Conservation (phyloP, 257 asterid species). For the Nicotiana otophora region DNA sequence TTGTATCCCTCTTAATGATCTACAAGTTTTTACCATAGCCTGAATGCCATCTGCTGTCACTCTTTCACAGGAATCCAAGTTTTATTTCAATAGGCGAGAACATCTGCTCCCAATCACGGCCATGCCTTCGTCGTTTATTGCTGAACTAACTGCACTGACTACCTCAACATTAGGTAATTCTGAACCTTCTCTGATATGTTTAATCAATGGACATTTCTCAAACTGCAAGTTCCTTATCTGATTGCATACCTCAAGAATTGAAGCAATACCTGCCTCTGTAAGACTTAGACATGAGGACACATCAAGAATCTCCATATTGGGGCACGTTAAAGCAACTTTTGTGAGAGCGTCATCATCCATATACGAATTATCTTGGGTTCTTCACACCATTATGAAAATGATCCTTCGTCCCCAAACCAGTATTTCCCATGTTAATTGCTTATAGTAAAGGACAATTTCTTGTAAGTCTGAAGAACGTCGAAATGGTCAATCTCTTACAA, state of each 20-base stretch:
- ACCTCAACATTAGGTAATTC: constrained; percentile 12
- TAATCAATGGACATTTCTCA: not conserved
- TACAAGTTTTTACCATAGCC: not conserved
- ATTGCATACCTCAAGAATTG: not conserved
- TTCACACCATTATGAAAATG: not conserved
- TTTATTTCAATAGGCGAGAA: not conserved
- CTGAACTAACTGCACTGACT: not conserved
- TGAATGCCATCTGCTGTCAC: not conserved
- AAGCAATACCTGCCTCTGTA: constrained; percentile 10
- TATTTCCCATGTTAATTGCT: not conserved
- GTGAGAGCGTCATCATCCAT: not conserved
- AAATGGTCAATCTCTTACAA: not conserved
- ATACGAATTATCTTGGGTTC: not conserved
- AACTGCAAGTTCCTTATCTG: not conserved
- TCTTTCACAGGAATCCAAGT: not conserved
- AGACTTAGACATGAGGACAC: not conserved
- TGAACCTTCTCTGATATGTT: not conserved
- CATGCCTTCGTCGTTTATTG: not conserved
- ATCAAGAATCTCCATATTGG: constrained; percentile 3
- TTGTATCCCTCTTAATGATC: constrained; percentile 8
- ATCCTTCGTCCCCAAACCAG: not conserved
- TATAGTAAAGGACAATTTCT: constrained; percentile 6
- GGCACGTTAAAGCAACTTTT: not conserved
- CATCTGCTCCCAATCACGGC: constrained; percentile 10
- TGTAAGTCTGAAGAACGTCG: not conserved